These are phyloP conservation scores for Saccharomyces hybrid DNA, from an alignment of 1,139 yeast genomes.

Conservation along the genomic window DNA sequence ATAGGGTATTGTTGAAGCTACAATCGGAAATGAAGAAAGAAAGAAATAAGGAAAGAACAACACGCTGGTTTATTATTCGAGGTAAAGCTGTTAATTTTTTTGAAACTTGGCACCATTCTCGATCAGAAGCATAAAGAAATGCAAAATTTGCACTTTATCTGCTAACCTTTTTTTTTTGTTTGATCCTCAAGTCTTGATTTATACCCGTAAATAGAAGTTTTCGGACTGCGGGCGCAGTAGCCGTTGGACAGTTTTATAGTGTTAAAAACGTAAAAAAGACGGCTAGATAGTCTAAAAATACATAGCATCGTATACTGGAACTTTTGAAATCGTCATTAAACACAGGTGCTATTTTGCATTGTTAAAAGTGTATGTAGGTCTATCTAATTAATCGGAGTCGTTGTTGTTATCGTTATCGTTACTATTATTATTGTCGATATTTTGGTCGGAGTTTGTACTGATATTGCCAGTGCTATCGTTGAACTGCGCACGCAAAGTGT, in stretches of 20 bases:
- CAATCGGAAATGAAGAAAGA: neutral
- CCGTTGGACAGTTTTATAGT: conserved; percentile 2
- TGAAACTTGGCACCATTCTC: neutral
- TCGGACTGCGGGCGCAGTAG: conserved; percentile 1
- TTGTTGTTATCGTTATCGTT: neutral
- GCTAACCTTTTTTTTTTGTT: neutral
- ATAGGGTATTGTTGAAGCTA: neutral
- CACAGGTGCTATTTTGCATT: neutral
- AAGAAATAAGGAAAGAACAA: neutral
- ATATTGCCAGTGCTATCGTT: neutral
- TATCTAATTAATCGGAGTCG: neutral
- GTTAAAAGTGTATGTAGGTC: neutral
- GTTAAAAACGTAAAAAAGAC: conserved; percentile 1
- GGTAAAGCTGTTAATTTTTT: neutral
- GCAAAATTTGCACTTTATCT: neutral
- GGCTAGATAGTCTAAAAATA: neutral
- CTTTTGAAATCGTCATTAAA: neutral
- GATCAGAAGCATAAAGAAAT: neutral
- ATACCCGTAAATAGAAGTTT: conserved; percentile 1
- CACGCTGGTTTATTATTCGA: neutral
- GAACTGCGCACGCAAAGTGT: conserved; percentile 1
- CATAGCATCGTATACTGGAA: too few species aligned
- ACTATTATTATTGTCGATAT: neutral
- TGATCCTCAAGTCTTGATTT: neutral
- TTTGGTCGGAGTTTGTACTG: neutral